Evolutionary conservation across 1,139 yeast genomes (phyloP).

Genomic region (Eremothecium cymbalariae): DNA sequence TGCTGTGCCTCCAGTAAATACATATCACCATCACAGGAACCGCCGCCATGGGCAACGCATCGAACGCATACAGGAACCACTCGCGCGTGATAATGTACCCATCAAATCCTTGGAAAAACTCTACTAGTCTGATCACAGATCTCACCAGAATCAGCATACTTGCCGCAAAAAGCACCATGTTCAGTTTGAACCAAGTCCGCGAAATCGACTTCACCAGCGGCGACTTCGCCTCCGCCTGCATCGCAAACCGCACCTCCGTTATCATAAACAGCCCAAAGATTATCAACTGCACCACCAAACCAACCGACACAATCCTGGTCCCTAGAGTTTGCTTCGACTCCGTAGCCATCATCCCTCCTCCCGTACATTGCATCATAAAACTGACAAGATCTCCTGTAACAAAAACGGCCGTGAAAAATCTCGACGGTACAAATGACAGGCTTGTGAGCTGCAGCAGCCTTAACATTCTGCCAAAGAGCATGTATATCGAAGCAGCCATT

Average conservation of each 20-base stretch:
- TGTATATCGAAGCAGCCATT: constrained; percentile 40
- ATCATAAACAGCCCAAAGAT: constrained; percentile 34
- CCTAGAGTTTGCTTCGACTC: too few relatives aligned
- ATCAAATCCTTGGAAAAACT: constrained; percentile 34
- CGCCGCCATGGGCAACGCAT: constrained; percentile 27
- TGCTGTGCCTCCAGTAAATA: background rate
- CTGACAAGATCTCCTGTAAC: constrained; percentile 40
- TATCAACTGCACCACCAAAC: too few relatives aligned
- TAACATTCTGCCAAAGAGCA: constrained; percentile 37
- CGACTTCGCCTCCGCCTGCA: constrained; percentile 10
- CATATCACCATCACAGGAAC: constrained; percentile 11
- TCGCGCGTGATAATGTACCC: constrained; percentile 36
- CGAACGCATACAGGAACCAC: constrained; percentile 35
- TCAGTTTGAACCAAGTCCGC: constrained; percentile 19
- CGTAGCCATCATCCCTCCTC: constrained; percentile 37
- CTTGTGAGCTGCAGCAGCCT: constrained; percentile 27
- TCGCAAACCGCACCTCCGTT: constrained; percentile 21
- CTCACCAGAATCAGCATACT: constrained; percentile 36
- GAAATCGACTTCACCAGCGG: constrained; percentile 5
- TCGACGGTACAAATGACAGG: constrained; percentile 31
- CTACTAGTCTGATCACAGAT: constrained; percentile 37
- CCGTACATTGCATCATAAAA: constrained; percentile 37
- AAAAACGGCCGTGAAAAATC: constrained; percentile 36
- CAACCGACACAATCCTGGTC: too few relatives aligned
- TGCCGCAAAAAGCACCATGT: constrained; percentile 24